Evolutionary conservation across 176 grass and related monocot genomes (phyloP).

Genomic region (Oropetium thomaeum): DNA sequence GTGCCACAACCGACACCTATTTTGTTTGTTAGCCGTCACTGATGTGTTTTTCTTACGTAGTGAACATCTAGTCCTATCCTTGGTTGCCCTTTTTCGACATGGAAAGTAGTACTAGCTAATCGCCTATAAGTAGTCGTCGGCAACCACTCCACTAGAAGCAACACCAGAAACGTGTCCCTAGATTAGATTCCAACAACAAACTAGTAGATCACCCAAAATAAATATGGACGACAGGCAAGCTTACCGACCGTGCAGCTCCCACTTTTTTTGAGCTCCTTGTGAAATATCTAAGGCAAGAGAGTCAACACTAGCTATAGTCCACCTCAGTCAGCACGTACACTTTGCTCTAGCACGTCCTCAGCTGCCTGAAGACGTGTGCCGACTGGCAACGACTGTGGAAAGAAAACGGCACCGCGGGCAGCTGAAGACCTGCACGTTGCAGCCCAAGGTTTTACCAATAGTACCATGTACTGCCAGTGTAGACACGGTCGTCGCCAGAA

Average conservation of each 20-base stretch:
- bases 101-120: too few species aligned
- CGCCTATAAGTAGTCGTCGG: too few species aligned
- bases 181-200: neutral
- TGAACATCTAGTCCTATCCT: neutral
- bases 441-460: neutral
- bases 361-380: too few species aligned
- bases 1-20: too few species aligned
- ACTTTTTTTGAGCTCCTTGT: neutral
- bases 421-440: too few species aligned
- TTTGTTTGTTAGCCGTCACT: too few species aligned
- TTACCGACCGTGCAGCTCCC: neutral
- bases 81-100: neutral
- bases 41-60: too few species aligned
- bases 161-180: neutral
- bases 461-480: too few species aligned
- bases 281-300: neutral
- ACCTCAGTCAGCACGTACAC: neutral
- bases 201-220: too few species aligned
- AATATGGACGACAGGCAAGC: neutral
- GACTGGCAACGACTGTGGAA: neutral
- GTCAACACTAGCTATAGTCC: neutral
- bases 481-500: too few species aligned
- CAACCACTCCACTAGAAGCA: neutral
- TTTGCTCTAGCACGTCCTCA: too few species aligned
- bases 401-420: neutral